Conservation (phyloP, 306 rosid species). For the Dryas drummondii region DNA sequence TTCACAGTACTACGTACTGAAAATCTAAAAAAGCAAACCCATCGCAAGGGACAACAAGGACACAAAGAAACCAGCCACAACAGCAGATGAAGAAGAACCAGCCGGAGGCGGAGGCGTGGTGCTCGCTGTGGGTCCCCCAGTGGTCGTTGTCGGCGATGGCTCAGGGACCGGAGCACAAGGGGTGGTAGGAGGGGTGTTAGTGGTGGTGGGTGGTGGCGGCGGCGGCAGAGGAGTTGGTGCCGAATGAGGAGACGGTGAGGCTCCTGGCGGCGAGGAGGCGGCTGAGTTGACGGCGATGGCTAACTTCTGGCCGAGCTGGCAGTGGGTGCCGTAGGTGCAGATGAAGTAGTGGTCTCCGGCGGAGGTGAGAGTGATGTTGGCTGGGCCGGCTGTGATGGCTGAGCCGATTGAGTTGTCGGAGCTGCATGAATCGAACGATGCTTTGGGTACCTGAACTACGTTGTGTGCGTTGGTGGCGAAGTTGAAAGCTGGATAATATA, state of each 20-base stretch:
- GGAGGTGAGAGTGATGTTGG: conserved; percentile 8
- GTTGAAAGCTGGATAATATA: conserved; percentile 6
- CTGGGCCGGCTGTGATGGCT: conserved; percentile 15
- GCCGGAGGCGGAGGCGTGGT: not conserved
- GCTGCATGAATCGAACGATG: conserved; percentile 10
- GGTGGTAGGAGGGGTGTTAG: not conserved
- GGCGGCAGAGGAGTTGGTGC: not conserved
- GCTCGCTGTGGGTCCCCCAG: not conserved
- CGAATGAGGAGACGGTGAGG: not conserved
- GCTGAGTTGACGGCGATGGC: conserved; percentile 17
- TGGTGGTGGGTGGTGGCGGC: not conserved
- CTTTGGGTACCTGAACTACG: conserved; percentile 16
- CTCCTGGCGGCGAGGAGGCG: not conserved
- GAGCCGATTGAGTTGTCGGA: not conserved
- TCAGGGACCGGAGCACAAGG: not conserved
- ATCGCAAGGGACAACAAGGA: conserved; percentile 8
- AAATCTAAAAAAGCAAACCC: conserved; percentile 4
- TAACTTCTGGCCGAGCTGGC: conserved; percentile 32
- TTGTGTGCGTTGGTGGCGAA: conserved; percentile 7
- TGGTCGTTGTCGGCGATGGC: not conserved
- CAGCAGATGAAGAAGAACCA: not conserved
- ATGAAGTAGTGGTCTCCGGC: conserved; percentile 26
- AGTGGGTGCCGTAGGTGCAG: conserved; percentile 26
- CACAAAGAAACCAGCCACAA: conserved; percentile 7
- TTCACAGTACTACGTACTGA: no score